Base-by-base conservation (phyloP, 202 grass and related monocot genomes). In the Panicum virgatum region DNA sequence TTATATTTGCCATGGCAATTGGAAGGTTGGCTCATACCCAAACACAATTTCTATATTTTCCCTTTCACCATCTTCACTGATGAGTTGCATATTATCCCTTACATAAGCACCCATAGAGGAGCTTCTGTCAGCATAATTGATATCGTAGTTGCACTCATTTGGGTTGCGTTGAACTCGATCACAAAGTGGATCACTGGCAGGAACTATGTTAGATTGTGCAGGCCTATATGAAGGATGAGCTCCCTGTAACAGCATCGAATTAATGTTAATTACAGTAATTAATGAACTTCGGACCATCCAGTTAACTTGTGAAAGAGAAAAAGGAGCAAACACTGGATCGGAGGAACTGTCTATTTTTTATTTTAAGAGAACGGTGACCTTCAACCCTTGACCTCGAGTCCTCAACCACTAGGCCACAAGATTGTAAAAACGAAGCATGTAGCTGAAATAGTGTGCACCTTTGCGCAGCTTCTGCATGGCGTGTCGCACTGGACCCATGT, bases 401-500 rank as follows among this genome's bases (percentile, higher is more conserved):
- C 58, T 77, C 71, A 22, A 54, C 71, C 12, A 39, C 51, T 16
- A 57, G 37, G 53, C 0, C 73, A 76, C 36, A 18, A 5, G 4
- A 18, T 23, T 18, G 16, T 38, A 63, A 56, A n/a, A 37, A n/a
- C 25, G 14, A 6, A 20, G 19, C 27, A 62, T 47, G 39, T 23
- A 0, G 8, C 3, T 39, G 36, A 64, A 72, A 44, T 79, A 11
- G 13, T 10, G 27, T 54, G 40, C 93, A 96, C 96, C 91, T 99
- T 87, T 80, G 89, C 89, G 70, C 96, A 99, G 77, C 84, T 99
- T 75, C 54, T 29, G 61, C 91, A 99, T 20, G 96, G 92, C 5
- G 83, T 87, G 11, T 96, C 96, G 34, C 93, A 99, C 38, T 92
- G 93, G 43, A 99, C 90, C 96, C 96, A 99, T 73, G 93, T 90